Evolutionary conservation across 2,329 filamentous ascomycete species (phyloP), one percentile per base, ranked within the genome.

Genomic region (Aspergillus tubingensis): DNA sequence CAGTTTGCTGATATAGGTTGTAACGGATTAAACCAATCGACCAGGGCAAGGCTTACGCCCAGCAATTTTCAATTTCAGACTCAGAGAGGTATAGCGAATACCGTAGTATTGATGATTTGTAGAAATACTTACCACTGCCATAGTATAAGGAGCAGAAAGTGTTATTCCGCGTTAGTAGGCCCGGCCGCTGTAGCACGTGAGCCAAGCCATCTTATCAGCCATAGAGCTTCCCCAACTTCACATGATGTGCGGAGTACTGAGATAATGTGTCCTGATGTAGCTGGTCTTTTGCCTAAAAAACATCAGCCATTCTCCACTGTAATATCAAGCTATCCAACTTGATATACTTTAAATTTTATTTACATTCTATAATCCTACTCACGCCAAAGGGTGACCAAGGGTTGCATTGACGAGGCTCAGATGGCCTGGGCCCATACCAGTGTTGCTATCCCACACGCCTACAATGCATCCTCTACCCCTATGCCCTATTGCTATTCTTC

Each of bases 401-500:
- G 4, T 19, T 43, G 41, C 41, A 17, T 8, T 13, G 17, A 8
- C 41, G n/a, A 43, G 10, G n/a, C 17, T 43, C 39, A n/a, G 19
- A 43, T 19, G 41, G 41, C 17, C 19, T 8, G 8, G 19, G 41
- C 5, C 19, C 13, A n/a, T 39, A 19, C 39, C 43, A 15, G 8
- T 23, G n/a, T 56, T 51, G 25, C 39, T 56, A 17, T 43, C 48
- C 27, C 48, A 57, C 11, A 41, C 11, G 11, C 32, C 32, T 36
- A 13, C 49, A 44, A 58, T 76, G 25, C 77, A 60, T 70, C 76
- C 62, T 69, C 76, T 76, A 32, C 82, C 83, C 57, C 79, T 86
- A 23, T 82, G 93, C 50, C 89, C 91, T 11, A 36, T 86, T 98
- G 94, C 83, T 94, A 96, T 81, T 74, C 81, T 55, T 88, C 88